These are phyloP conservation scores for Trichomonascus vanleenenianus DNA, from an alignment of 805 yeast species.

Conservation along the genomic window DNA sequence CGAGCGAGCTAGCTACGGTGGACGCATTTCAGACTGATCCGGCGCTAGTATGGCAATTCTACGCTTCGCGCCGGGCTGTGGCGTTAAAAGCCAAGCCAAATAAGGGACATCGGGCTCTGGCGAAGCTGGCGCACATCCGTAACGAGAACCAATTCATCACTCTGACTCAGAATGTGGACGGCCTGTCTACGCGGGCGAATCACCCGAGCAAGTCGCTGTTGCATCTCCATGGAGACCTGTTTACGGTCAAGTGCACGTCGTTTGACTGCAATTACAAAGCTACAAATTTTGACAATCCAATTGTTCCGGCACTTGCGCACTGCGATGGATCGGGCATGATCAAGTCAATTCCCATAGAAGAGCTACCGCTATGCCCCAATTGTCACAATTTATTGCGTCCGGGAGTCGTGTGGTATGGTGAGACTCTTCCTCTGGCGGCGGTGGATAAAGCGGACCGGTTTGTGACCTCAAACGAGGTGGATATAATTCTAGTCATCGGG, in stretches of 20 bases:
- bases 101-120: constrained; percentile 61
- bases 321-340: constrained; percentile 3
- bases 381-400: constrained; percentile 74
- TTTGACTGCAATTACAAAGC: constrained; percentile 62
- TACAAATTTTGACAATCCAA: constrained; percentile 48
- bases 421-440: constrained; percentile 57
- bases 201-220: constrained; percentile 46
- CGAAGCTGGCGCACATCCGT: constrained; percentile 45
- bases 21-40: constrained; percentile 84
- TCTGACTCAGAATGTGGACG: constrained; percentile 81
- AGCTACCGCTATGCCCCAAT: constrained; percentile 69
- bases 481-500: constrained; percentile 74
- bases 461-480: constrained; percentile 49
- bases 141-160: constrained; percentile 44
- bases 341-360: constrained; percentile 39
- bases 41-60: constrained; percentile 85
- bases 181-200: constrained; percentile 57
- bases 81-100: constrained; percentile 69
- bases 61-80: constrained; percentile 55
- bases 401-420: constrained; percentile 96
- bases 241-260: constrained; percentile 65
- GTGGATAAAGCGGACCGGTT: constrained; percentile 68
- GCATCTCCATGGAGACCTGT: constrained; percentile 75
- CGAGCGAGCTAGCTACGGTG: constrained; percentile 83
- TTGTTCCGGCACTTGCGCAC: constrained; percentile 45